Evolutionary conservation across 768 basidiomycete species (phyloP), one percentile per base, ranked within the genome.

Genomic region (Tulasnella sp.): DNA sequence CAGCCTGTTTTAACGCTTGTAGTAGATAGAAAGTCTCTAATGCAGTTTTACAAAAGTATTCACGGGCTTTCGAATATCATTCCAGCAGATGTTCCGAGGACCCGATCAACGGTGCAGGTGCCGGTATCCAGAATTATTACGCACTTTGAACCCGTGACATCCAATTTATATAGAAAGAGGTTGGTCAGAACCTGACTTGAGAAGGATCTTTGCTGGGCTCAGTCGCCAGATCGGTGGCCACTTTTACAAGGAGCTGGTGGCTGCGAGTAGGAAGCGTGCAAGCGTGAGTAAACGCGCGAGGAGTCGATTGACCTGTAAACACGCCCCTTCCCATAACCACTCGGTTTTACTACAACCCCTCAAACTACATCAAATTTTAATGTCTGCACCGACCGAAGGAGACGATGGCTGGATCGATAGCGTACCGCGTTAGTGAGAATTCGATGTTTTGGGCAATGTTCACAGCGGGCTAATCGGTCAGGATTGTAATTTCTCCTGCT

Each of bases 321-420:
- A 68, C 62, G 62, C 62, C 62, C 14, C 62, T 68, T 34, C 62
- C 62, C 62, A 68, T 68, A 68, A 68, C 62, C 62, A 68, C 62
- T 27, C 34, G 19, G 27, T 68, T 68, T 68, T 16, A 14, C 62
- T 68, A n/a, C 56, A 27, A 58, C 62, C 62, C 27, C 62, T 36
- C 62, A 68, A 68, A 7, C 31, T 68, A 68, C 62, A 68, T 27
- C 62, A 34, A 68, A 36, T 62, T 34, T 68, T 68, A 68, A 68
- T 68, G 62, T 68, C 62, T 68, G 62, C 62, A 68, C 62, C 31
- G 36, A 68, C 77, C 7, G 68, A 73, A 18, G 78, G 42, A n/a
- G 78, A 79, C 42, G 78, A 79, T 46, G 78, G 78, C 40, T 79
- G 78, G 78, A 68, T 79, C 18, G 71, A 68, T 2, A 38, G 38